Conservation (phyloP, 345 rosid species). For the Tarenaya hassleriana region DNA sequence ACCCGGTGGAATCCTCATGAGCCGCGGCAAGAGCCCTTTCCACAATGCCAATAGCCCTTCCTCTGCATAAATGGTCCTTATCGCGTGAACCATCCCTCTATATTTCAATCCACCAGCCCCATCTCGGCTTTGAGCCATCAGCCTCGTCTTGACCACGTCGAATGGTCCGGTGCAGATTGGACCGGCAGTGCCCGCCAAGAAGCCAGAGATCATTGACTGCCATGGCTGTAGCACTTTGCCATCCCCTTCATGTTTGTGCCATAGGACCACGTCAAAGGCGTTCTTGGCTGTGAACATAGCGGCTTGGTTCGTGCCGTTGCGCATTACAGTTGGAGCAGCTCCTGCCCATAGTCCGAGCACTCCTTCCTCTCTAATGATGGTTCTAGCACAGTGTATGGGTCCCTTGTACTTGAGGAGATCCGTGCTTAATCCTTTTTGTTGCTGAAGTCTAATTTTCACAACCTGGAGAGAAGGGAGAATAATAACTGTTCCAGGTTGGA, state of each 20-base stretch:
- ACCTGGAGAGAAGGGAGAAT: conserved; percentile 42
- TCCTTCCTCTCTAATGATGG: conserved; percentile 66
- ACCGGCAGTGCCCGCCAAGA: conserved; percentile 90
- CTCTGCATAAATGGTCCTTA: conserved; percentile 68
- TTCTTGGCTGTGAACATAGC: conserved; percentile 95
- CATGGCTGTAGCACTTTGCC: conserved; percentile 76
- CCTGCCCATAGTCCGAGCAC: conserved; percentile 91
- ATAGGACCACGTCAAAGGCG: conserved; percentile 64
- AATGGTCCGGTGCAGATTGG: conserved; percentile 94
- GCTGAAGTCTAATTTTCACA: conserved; percentile 92
- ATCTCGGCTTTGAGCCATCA: conserved; percentile 77
- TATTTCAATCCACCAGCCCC: conserved; percentile 56
- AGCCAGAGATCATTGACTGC: conserved; percentile 97
- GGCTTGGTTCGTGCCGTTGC: conserved; percentile 95
- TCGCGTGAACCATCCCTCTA: conserved; percentile 89
- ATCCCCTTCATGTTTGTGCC: conserved; percentile 96
- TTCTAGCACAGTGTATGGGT: conserved; percentile 77
- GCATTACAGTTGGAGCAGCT: conserved; percentile 93
- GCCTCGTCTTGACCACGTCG: conserved; percentile 96
- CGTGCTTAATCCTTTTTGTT: conserved; percentile 78
- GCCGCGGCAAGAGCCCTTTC: conserved; percentile 90
- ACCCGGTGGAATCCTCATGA: conserved; percentile 97
- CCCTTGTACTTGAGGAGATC: conserved; percentile 86
- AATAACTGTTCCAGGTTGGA: conserved; percentile 11
- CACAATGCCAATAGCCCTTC: conserved; percentile 80